Conservation (phyloP, 257 asterid species). For the Nicotiana benthamiana region DNA sequence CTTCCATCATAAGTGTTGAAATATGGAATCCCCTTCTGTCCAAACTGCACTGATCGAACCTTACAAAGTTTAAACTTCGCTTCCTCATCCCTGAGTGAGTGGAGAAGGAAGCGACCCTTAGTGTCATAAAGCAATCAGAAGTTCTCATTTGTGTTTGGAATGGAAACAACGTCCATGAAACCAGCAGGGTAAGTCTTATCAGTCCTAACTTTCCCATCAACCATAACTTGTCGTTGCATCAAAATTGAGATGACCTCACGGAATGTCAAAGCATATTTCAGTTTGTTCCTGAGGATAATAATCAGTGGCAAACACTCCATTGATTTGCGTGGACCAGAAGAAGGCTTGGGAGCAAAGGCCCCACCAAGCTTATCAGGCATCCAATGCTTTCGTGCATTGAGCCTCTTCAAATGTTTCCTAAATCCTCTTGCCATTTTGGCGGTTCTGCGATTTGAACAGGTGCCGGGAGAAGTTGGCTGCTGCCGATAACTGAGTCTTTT, state of each 20-base stretch:
- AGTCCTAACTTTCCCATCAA: constrained; percentile 21
- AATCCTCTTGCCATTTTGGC: constrained; percentile 22
- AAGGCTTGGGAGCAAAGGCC: constrained; percentile 35
- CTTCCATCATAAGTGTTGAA: constrained; percentile 29
- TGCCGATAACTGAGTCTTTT: too few relatives aligned
- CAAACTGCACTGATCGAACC: constrained; percentile 26
- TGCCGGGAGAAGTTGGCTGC: too few relatives aligned
- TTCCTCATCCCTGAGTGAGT: constrained; percentile 26
- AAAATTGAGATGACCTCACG: constrained; percentile 24
- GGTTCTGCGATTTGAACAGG: not conserved
- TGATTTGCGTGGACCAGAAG: constrained; percentile 33
- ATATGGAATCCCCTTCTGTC: constrained; percentile 27
- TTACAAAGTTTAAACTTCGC: constrained; percentile 34
- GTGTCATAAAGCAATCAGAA: constrained; percentile 25
- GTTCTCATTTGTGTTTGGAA: constrained; percentile 27
- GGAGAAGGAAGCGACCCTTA: constrained; percentile 26
- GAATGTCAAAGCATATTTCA: constrained; percentile 26
- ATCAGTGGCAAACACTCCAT: constrained; percentile 31
- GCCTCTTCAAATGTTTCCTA: constrained; percentile 39
- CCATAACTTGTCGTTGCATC: constrained; percentile 24
- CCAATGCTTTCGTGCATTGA: constrained; percentile 37
- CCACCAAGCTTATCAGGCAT: constrained; percentile 39
- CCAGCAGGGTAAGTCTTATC: constrained; percentile 22
- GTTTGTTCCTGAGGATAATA: constrained; percentile 25
- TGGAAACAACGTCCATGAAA: constrained; percentile 28